phyloP scores from a whole-genome alignment of 75 land plant genomes.

The Selaginella moellendorffii region DNA sequence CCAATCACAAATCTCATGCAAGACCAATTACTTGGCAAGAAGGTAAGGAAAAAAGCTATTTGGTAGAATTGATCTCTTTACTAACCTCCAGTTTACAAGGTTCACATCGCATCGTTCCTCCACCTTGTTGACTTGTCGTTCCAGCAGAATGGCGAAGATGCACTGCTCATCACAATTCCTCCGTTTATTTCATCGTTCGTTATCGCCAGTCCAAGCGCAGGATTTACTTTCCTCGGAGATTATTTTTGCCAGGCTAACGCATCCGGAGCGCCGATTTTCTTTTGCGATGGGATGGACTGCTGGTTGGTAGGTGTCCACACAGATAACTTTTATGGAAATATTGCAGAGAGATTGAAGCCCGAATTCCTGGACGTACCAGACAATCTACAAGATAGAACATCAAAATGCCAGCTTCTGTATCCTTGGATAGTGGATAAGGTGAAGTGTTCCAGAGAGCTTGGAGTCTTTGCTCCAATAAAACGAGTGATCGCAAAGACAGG shows the following conservation, averaged over 20 bases:
- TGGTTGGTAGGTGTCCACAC: not conserved
- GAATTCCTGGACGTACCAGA: not conserved
- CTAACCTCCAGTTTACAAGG: not conserved
- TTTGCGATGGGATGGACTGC: not conserved
- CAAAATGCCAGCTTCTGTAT: not conserved
- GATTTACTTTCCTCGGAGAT: not conserved
- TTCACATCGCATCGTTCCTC: not conserved
- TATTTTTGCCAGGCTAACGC: not conserved
- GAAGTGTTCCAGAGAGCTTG: not conserved
- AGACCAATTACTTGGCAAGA: not conserved
- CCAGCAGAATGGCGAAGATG: not conserved
- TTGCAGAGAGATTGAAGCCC: not conserved
- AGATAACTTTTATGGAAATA: conserved; percentile 1
- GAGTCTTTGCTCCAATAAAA: not conserved
- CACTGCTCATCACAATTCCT: not conserved
- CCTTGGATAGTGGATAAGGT: not conserved
- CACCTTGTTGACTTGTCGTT: not conserved
- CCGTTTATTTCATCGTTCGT: not conserved
- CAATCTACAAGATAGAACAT: not conserved
- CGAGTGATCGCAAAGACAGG: not conserved
- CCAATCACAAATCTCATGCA: not conserved
- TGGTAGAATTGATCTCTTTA: not conserved
- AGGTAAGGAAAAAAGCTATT: not conserved
- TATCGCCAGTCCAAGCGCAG: not conserved
- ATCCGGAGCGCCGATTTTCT: not conserved